Conservation (phyloP, 768 basidiomycete genomes). For the Russula griseocarnosa region DNA sequence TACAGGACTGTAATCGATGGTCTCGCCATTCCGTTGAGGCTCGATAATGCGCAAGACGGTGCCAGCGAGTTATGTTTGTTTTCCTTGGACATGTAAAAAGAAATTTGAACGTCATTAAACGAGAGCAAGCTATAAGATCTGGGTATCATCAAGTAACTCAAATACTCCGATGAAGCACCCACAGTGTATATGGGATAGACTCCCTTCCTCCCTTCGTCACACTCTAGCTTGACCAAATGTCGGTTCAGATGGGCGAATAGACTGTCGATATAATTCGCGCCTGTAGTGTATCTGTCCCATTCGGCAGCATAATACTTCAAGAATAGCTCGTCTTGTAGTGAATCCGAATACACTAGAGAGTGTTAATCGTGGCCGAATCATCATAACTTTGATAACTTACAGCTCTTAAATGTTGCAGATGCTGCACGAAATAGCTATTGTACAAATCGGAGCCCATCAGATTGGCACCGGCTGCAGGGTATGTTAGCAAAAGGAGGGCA, state of each 20-base stretch:
- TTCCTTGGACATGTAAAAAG: conserved; percentile 83
- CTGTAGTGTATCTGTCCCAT: conserved; percentile 96
- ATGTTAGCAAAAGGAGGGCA: background rate
- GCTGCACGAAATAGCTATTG: conserved; percentile 86
- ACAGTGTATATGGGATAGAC: conserved; percentile 97
- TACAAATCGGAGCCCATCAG: conserved; percentile 97
- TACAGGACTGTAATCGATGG: conserved; percentile 86
- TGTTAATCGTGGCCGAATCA: conserved; percentile 7
- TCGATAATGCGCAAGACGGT: conserved; percentile 90
- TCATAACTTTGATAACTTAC: conserved; percentile 42
- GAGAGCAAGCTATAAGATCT: conserved; percentile 65
- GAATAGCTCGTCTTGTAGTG: conserved; percentile 79
- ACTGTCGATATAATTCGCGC: conserved; percentile 95
- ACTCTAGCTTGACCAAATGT: conserved; percentile 98
- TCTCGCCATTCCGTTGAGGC: conserved; percentile 89
- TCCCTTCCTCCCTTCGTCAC: conserved; percentile 92
- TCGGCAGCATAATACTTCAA: conserved; percentile 87
- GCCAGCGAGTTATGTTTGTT: conserved; percentile 74
- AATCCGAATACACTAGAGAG: conserved; percentile 60
- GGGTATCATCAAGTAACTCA: conserved; percentile 3
- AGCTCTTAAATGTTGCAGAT: conserved; percentile 64
- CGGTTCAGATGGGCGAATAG: conserved; percentile 97
- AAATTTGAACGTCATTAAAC: conserved; percentile 95
- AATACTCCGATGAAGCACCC: conserved; percentile 33
- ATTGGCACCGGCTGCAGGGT: conserved; percentile 74